phyloP scores from a whole-genome alignment of 768 basidiomycete species.

The Trametes maxima region DNA sequence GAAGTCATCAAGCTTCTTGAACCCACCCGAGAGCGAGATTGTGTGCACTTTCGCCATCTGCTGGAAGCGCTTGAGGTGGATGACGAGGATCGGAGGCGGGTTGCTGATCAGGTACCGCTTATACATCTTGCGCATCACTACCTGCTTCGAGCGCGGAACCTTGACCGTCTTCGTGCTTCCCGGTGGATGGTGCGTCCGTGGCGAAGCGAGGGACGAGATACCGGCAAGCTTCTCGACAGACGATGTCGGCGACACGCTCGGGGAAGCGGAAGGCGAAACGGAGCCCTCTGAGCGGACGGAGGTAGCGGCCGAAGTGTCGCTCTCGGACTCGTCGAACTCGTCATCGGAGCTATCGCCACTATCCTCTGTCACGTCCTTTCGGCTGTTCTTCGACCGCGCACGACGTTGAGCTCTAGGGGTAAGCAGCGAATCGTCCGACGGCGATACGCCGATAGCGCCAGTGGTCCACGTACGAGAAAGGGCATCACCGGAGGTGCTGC shows the following conservation, averaged over 20 bases:
- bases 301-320: conserved; percentile 31
- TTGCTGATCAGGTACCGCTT: conserved; percentile 92
- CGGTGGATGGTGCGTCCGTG: background rate
- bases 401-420: conserved; percentile 33
- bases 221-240: conserved; percentile 13
- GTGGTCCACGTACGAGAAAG: conserved; percentile 7
- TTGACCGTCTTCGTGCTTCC: conserved; percentile 9
- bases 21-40: conserved; percentile 66
- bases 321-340: conserved; percentile 29
- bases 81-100: conserved; percentile 85
- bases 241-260: conserved; percentile 17
- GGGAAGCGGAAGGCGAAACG: conserved; percentile 35
- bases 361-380: conserved; percentile 10
- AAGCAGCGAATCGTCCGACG: conserved; percentile 34
- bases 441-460: conserved; percentile 14
- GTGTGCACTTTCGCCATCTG: conserved; percentile 69
- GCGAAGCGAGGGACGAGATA: background rate
- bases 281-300: conserved; percentile 40
- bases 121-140: conserved; percentile 81
- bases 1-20: conserved; percentile 91
- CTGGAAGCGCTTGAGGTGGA: conserved; percentile 95
- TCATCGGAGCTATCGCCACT: conserved; percentile 29
- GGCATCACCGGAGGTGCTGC: background rate
- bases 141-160: conserved; percentile 53
- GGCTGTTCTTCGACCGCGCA: conserved; percentile 4